Conservation (phyloP, 345 rosid genomes). For the Sisymbrium altissimum region DNA sequence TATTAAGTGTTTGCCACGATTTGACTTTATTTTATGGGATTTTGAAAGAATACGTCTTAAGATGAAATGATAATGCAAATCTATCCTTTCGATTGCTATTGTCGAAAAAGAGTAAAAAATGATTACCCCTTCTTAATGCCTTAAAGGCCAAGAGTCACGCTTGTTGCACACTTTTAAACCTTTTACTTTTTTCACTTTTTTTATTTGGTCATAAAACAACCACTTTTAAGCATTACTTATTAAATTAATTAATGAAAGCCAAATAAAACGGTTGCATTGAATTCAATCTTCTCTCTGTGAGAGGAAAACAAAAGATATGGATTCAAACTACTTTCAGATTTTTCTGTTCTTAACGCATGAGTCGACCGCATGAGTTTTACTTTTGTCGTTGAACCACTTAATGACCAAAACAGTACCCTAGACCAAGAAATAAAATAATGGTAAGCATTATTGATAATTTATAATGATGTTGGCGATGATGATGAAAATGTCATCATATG, state of each 20-base stretch:
- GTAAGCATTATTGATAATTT: neutral
- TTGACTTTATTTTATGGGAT: slow-evolving; percentile 8
- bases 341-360: slow-evolving; percentile 33
- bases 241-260: slow-evolving; percentile 14
- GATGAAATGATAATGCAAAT: slow-evolving; percentile 17
- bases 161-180: slow-evolving; percentile 23
- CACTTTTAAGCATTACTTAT: slow-evolving; percentile 3
- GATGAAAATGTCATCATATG: slow-evolving; percentile 13
- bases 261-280: slow-evolving; percentile 31
- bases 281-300: slow-evolving; percentile 24
- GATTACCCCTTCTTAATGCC: slow-evolving; percentile 20
- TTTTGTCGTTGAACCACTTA: slow-evolving; percentile 35
- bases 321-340: slow-evolving; percentile 18
- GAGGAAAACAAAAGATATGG: neutral
- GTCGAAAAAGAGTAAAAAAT: slow-evolving; percentile 21
- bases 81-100: slow-evolving; percentile 5
- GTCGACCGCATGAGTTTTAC: slow-evolving; percentile 35
- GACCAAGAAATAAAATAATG: neutral
- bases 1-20: slow-evolving; percentile 4
- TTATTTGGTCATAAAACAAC: neutral
- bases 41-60: neutral
- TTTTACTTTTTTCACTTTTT: slow-evolving; percentile 8
- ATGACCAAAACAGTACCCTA: slow-evolving; percentile 15
- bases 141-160: slow-evolving; percentile 35
- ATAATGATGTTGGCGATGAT: slow-evolving; percentile 2